These are phyloP conservation scores for Quercus berberidifolia DNA, from an alignment of 306 rosid species.

Conservation along the genomic window DNA sequence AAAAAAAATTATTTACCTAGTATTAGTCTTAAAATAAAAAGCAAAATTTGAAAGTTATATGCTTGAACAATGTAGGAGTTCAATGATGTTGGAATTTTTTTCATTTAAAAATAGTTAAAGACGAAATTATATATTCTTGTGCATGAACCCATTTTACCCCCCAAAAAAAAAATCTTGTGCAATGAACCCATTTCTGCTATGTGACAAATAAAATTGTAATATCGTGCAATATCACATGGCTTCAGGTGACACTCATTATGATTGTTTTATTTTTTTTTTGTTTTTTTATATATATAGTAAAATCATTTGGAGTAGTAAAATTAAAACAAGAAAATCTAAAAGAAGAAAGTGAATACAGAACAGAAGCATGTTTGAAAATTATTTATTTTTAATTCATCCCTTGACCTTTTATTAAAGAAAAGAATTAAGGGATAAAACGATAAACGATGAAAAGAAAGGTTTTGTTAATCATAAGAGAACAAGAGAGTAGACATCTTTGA, in stretches of 20 bases:
- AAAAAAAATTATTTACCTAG: too few relatives aligned
- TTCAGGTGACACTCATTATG: not conserved
- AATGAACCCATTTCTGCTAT: not conserved
- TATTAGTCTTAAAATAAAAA: too few relatives aligned
- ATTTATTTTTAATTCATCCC: not conserved
- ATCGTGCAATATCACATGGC: not conserved
- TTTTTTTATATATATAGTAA: not conserved
- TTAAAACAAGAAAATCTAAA: too few relatives aligned
- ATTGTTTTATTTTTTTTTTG: not conserved
- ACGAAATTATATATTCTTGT: too few relatives aligned
- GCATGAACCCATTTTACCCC: too few relatives aligned
- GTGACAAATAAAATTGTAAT: not conserved
- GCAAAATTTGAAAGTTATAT: not conserved
- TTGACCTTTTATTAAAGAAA: not conserved
- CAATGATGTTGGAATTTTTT: not conserved
- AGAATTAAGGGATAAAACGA: not conserved
- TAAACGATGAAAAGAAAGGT: not conserved
- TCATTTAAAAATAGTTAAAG: not conserved
- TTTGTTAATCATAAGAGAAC: slow-evolving; percentile 9
- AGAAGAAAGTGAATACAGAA: too few relatives aligned
- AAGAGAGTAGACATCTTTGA: slow-evolving; percentile 15
- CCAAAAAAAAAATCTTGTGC: too few relatives aligned
- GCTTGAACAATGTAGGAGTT: not conserved
- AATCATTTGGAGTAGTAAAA: not conserved
- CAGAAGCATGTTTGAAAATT: too few relatives aligned